Percentiles rank a stretch among this genome's conserved stretches.
These are phyloP conservation scores for Cephaloascus fragrans DNA, from an alignment of 805 yeast genomes.

Conservation along the genomic window DNA sequence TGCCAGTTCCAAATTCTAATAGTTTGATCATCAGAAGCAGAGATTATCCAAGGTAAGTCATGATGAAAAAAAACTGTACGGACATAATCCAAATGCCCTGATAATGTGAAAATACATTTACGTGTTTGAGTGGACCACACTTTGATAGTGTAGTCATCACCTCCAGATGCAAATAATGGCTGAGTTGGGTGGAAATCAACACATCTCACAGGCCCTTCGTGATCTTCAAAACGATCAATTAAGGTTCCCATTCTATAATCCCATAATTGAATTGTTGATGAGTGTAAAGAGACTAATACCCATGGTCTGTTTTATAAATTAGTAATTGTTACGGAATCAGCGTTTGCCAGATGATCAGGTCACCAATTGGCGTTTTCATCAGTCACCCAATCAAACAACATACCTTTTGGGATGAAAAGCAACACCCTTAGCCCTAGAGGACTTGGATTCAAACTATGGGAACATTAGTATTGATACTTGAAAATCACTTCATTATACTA, in stretches of 20 bases:
- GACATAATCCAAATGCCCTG: slow-evolving; percentile 92
- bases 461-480: not conserved
- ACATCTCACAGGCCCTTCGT: slow-evolving; percentile 95
- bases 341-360: too few relatives aligned
- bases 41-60: slow-evolving; percentile 94
- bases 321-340: too few relatives aligned
- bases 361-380: not conserved
- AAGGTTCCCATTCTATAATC: slow-evolving; percentile 98
- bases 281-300: slow-evolving; percentile 90
- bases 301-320: slow-evolving; percentile 67
- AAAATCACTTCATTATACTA: slow-evolving; percentile 3
- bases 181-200: slow-evolving; percentile 97
- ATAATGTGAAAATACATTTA: slow-evolving; percentile 83
- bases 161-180: slow-evolving; percentile 94
- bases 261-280: slow-evolving; percentile 99
- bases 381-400: slow-evolving; percentile 5
- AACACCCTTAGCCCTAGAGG: slow-evolving; percentile 94
- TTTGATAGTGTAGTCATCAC: slow-evolving; percentile 91
- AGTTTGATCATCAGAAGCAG: slow-evolving; percentile 96
- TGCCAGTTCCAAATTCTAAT: slow-evolving; percentile 99
- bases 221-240: slow-evolving; percentile 94
- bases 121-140: slow-evolving; percentile 94
- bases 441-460: slow-evolving; percentile 84
- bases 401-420: slow-evolving; percentile 88
- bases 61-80: slow-evolving; percentile 92